phyloP scores from a whole-genome alignment of 2,329 filamentous ascomycete genomes.

The Plectosphaerella plurivora region DNA sequence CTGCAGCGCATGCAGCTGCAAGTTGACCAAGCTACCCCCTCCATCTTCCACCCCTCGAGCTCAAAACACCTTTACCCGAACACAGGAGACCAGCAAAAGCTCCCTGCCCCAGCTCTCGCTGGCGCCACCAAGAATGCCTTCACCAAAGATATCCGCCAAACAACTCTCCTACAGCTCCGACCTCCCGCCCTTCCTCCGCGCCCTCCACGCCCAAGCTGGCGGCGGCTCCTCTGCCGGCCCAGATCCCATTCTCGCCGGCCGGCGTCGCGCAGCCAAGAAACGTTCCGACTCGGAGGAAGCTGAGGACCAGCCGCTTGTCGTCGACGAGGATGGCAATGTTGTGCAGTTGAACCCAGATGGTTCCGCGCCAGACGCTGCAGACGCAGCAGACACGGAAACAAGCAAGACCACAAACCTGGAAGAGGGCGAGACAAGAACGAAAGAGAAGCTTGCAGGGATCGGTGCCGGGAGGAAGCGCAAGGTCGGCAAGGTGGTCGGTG shows the following conservation, averaged over 20 bases:
- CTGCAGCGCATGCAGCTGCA: too few relatives aligned
- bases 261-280: conserved; percentile 45
- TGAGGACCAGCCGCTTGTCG: conserved; percentile 71
- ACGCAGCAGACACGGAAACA: conserved; percentile 8
- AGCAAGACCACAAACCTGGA: neutral
- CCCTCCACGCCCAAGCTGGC: conserved; percentile 48
- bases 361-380: conserved; percentile 10
- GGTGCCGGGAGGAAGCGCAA: conserved; percentile 51
- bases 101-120: conserved; percentile 3
- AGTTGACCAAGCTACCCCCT: too few relatives aligned
- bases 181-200: conserved; percentile 57
- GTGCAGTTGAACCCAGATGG: conserved; percentile 37
- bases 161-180: conserved; percentile 62
- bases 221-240: conserved; percentile 42
- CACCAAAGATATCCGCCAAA: conserved; percentile 61
- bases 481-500: conserved; percentile 44
- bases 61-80: neutral
- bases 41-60: neutral
- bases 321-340: conserved; percentile 68
- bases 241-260: conserved; percentile 46
- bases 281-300: conserved; percentile 63
- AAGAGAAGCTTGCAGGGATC: conserved; percentile 32
- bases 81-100: neutral
- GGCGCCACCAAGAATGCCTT: conserved; percentile 33
- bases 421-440: conserved; percentile 19